Conservation (phyloP, 164 flowering plant genomes). For the Pachysandra terminalis region DNA sequence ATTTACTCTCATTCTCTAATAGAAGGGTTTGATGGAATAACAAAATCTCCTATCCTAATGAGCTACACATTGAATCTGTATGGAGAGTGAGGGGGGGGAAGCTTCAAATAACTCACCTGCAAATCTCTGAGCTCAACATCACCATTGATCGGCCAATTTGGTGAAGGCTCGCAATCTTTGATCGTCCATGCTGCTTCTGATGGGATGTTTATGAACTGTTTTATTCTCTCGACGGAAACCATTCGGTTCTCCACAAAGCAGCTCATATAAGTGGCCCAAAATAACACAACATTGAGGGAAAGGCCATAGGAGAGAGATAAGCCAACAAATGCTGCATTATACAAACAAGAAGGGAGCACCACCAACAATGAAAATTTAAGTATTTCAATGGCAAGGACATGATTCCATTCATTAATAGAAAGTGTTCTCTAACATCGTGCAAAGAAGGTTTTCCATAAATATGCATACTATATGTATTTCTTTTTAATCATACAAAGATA, state of each 20-base stretch:
- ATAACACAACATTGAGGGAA: conserved; percentile 68
- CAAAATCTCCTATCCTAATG: neutral
- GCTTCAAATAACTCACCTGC: conserved; percentile 41
- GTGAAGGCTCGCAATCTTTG: conserved; percentile 52
- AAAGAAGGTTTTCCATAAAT: neutral
- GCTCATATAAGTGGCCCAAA: conserved; percentile 60
- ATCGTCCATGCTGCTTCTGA: conserved; percentile 84
- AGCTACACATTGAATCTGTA: neutral
- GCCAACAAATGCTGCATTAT: conserved; percentile 65
- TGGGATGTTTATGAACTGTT: conserved; percentile 69
- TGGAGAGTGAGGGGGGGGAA: neutral
- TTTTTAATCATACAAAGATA: no score
- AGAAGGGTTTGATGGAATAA: neutral
- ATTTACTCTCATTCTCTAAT: neutral
- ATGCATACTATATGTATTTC: neutral
- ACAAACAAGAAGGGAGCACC: conserved; percentile 1
- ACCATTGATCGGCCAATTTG: conserved; percentile 85
- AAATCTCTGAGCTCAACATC: conserved; percentile 59
- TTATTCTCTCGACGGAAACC: conserved; percentile 94
- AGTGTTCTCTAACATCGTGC: neutral
- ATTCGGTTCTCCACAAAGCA: conserved; percentile 81
- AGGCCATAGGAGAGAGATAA: conserved; percentile 87
- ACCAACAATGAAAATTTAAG: neutral
- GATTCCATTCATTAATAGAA: neutral
- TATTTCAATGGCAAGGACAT: neutral